phyloP scores from a whole-genome alignment of 2,329 filamentous ascomycete species.

The Fusarium lyarnte region DNA sequence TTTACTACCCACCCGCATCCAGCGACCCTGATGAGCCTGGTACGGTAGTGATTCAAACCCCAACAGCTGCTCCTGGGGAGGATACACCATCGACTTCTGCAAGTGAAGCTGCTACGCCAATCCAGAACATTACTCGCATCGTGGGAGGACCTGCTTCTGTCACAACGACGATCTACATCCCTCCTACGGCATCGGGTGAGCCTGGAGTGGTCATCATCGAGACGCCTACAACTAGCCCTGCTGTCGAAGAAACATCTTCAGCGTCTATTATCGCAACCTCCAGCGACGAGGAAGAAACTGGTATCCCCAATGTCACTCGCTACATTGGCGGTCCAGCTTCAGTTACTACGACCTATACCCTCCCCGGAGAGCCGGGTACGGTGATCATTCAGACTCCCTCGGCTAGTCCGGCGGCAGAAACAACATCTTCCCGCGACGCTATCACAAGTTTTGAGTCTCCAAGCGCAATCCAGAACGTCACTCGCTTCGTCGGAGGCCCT shows the following conservation, averaged over 20 bases:
- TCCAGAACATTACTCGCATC: neutral
- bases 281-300: neutral
- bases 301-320: neutral
- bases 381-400: neutral
- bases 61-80: neutral
- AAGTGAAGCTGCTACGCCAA: neutral
- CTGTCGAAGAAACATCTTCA: neutral
- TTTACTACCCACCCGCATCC: constrained; percentile 2
- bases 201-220: constrained; percentile 7
- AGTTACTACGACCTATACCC: neutral
- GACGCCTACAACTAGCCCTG: neutral
- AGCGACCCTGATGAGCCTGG: neutral
- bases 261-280: neutral
- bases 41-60: constrained; percentile 4
- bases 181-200: neutral
- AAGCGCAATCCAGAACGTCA: neutral
- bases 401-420: no score
- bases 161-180: neutral
- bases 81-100: neutral
- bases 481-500: neutral
- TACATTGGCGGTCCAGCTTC: neutral
- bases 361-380: neutral
- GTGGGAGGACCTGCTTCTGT: neutral
- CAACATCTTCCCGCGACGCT: no score
- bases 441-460: no score